phyloP scores from a whole-genome alignment of 805 yeast genomes.

The Kazachstania martiniae region DNA sequence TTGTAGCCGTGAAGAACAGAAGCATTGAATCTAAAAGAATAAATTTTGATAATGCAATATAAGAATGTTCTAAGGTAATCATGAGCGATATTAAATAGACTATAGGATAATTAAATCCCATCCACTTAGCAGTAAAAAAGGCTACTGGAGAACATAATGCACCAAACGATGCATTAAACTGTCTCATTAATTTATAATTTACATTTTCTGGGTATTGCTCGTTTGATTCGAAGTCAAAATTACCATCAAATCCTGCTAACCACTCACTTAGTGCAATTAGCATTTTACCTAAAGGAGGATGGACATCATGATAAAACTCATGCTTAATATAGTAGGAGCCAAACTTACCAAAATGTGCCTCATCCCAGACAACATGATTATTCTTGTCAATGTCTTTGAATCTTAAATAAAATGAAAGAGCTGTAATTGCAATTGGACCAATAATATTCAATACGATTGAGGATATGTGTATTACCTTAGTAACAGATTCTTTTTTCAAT shows the following conservation, averaged over 20 bases:
- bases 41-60: slow-evolving; percentile 77
- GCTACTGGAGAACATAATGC: slow-evolving; percentile 80
- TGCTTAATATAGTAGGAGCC: slow-evolving; percentile 84
- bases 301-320: slow-evolving; percentile 91
- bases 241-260: slow-evolving; percentile 78
- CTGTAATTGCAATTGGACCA: slow-evolving; percentile 49
- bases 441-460: too few relatives aligned
- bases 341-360: slow-evolving; percentile 95
- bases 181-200: slow-evolving; percentile 77
- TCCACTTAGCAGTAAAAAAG: slow-evolving; percentile 65
- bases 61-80: slow-evolving; percentile 75
- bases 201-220: slow-evolving; percentile 61
- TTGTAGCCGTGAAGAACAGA: slow-evolving; percentile 77
- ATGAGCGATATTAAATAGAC: slow-evolving; percentile 71
- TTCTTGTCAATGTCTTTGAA: slow-evolving; percentile 66
- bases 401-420: slow-evolving; percentile 60
- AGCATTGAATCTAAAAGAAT: slow-evolving; percentile 88
- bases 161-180: slow-evolving; percentile 77
- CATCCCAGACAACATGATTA: slow-evolving; percentile 87
- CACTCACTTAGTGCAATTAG: slow-evolving; percentile 81
- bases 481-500: too few relatives aligned
- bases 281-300: slow-evolving; percentile 95
- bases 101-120: slow-evolving; percentile 61
- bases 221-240: slow-evolving; percentile 84
- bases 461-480: too few relatives aligned